Conservation (phyloP, 2,329 filamentous ascomycete genomes). For the Diaporthe ilicicola region DNA sequence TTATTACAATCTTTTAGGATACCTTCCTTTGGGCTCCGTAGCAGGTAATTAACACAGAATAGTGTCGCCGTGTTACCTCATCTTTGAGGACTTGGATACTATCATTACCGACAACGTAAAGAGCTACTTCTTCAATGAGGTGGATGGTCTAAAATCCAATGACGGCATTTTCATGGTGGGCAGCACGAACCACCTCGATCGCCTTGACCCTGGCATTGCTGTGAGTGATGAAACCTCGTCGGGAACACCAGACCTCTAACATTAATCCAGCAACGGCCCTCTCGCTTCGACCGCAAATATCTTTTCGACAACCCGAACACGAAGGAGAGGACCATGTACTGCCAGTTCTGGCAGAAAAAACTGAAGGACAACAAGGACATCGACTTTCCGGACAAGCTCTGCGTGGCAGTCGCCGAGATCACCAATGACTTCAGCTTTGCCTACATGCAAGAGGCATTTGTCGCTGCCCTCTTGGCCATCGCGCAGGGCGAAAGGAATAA, state of each 20-base stretch:
- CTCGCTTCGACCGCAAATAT: slow-evolving; percentile 73
- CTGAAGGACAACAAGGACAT: slow-evolving; percentile 64
- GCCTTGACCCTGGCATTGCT: slow-evolving; percentile 71
- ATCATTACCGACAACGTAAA: slow-evolving; percentile 68
- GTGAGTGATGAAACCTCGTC: slow-evolving; percentile 42
- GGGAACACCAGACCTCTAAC: background rate
- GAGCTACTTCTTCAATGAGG: slow-evolving; percentile 77
- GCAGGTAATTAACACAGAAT: too few species aligned
- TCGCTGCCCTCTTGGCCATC: slow-evolving; percentile 68
- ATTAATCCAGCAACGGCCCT: slow-evolving; percentile 63
- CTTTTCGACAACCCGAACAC: slow-evolving; percentile 66
- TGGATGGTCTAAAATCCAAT: slow-evolving; percentile 74
- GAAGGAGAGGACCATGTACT: slow-evolving; percentile 65
- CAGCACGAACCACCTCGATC: slow-evolving; percentile 72
- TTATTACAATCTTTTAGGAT: too few species aligned
- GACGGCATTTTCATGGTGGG: slow-evolving; percentile 77
- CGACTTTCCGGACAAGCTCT: slow-evolving; percentile 68
- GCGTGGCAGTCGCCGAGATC: slow-evolving; percentile 66
- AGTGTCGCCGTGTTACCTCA: slow-evolving; percentile 72
- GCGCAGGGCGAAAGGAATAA: slow-evolving; percentile 46
- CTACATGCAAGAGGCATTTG: slow-evolving; percentile 75
- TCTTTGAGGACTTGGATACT: slow-evolving; percentile 77
- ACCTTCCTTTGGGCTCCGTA: too few species aligned
- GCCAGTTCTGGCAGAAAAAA: slow-evolving; percentile 69
- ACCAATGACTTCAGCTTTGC: slow-evolving; percentile 74